A percentile compares a stretch with the other conserved stretches of the same genome.
phyloP scores from a whole-genome alignment of 2,329 filamentous ascomycete genomes.

The Ascochyta pisi region DNA sequence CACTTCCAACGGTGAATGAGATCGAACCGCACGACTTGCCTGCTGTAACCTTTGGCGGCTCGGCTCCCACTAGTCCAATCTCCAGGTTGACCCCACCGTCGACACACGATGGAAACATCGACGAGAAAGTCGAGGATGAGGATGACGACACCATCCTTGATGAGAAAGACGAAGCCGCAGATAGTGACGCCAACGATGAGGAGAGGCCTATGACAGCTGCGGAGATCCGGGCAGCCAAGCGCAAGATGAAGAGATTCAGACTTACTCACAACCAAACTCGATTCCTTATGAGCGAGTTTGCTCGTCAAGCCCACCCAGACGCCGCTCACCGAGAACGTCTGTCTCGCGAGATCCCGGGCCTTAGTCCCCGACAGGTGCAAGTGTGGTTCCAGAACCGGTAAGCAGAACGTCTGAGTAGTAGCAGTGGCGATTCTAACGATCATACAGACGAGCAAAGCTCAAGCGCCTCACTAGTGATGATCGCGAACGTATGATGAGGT shows the following conservation, averaged over 20 bases:
- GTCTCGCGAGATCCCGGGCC: constrained; percentile 86
- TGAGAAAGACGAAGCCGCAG: constrained; percentile 47
- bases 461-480: constrained; percentile 68
- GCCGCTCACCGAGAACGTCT: constrained; percentile 87
- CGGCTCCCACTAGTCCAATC: constrained; percentile 55
- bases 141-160: constrained; percentile 49
- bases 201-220: constrained; percentile 54
- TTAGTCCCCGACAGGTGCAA: constrained; percentile 92
- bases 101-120: constrained; percentile 43
- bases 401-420: constrained; percentile 31
- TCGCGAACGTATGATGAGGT: constrained; percentile 67
- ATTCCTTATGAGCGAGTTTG: constrained; percentile 96
- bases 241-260: constrained; percentile 77
- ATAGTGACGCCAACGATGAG: constrained; percentile 40
- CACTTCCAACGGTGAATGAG: constrained; percentile 45
- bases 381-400: constrained; percentile 99
- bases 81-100: constrained; percentile 56
- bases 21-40: constrained; percentile 45
- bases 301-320: constrained; percentile 92
- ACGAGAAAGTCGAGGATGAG: constrained; percentile 50
- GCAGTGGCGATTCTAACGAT: constrained; percentile 21
- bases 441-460: constrained; percentile 63
- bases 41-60: constrained; percentile 50
- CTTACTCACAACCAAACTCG: constrained; percentile 97
- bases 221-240: constrained; percentile 57